These are phyloP conservation scores for Amesomyces nigricolor DNA, from an alignment of 2,329 filamentous ascomycete genomes.

Conservation along the genomic window DNA sequence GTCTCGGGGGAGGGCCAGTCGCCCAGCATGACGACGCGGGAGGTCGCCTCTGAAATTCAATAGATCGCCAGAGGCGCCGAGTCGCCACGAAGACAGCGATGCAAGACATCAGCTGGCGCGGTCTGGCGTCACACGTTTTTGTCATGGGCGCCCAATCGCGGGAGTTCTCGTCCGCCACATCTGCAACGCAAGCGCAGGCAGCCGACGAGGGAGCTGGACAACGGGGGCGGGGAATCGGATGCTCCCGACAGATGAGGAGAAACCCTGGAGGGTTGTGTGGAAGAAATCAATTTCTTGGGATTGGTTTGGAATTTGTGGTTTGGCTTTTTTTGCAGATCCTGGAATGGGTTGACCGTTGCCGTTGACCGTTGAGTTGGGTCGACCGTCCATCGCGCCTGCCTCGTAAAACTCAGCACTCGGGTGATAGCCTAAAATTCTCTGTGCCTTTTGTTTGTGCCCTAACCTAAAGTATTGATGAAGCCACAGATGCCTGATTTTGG, in stretches of 20 bases:
- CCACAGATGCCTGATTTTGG: too few species aligned
- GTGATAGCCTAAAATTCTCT: too few species aligned
- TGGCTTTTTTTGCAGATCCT: too few species aligned
- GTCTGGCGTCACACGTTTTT: background rate
- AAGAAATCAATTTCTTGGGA: too few species aligned
- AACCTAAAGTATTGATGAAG: too few species aligned
- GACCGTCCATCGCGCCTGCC: too few species aligned
- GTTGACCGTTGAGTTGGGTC: too few species aligned
- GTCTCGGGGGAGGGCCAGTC: background rate
- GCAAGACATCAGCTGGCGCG: slow-evolving; percentile 2
- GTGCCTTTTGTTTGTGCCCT: too few species aligned
- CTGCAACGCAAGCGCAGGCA: slow-evolving; percentile 1
- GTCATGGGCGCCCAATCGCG: background rate
- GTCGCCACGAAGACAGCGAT: background rate
- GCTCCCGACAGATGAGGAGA: background rate
- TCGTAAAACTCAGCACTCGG: too few species aligned
- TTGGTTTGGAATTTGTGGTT: too few species aligned
- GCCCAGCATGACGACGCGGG: background rate
- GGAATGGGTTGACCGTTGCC: too few species aligned
- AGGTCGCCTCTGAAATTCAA: background rate
- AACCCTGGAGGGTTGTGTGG: too few species aligned
- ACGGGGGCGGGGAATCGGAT: background rate
- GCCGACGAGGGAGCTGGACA: background rate
- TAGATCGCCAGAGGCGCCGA: background rate
- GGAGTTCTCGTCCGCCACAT: background rate